Conservation (phyloP, 305 asterid species). For the Solanum hybrid region DNA sequence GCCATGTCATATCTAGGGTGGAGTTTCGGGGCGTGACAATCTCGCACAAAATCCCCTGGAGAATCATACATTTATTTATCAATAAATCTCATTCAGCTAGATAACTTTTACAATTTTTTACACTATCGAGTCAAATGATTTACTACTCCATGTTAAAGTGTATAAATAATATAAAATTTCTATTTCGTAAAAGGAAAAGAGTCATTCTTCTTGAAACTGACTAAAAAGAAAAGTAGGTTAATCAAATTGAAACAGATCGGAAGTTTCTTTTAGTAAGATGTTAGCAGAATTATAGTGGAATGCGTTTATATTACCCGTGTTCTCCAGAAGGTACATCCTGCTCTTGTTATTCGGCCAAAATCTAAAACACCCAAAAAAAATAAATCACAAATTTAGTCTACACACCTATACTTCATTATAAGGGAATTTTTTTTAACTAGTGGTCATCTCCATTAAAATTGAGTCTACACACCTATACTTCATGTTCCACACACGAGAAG, state of each 20-base stretch:
- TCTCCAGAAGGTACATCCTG: no score
- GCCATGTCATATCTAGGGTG: neutral
- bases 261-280: neutral
- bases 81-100: neutral
- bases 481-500: no score
- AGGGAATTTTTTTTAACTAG: no score
- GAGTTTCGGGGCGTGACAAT: neutral
- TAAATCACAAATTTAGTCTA: no score
- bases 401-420: no score
- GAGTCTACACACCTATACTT: no score
- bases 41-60: neutral
- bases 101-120: neutral
- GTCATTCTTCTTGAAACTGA: neutral
- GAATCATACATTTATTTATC: neutral
- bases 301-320: no score
- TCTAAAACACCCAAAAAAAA: no score
- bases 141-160: neutral
- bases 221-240: neutral
- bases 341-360: no score
- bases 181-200: neutral
- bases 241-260: neutral
- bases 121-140: neutral
- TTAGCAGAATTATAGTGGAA: neutral
- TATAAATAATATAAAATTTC: no score
- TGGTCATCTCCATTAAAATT: no score